These are phyloP conservation scores for Cladosporium sp. DNA, from an alignment of 2,329 filamentous ascomycete species.

Conservation along the genomic window DNA sequence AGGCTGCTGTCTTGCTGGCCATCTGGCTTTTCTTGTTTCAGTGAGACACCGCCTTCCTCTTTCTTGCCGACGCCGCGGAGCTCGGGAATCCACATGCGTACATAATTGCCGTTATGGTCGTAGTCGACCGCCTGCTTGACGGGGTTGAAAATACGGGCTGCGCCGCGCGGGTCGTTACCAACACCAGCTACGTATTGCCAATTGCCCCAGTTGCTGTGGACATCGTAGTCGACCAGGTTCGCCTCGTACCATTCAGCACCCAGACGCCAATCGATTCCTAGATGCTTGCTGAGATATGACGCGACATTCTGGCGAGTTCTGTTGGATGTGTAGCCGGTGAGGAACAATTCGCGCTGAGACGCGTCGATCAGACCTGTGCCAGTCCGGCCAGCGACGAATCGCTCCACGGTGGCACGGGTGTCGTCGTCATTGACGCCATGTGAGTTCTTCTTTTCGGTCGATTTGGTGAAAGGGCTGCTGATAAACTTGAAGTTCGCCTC, in stretches of 20 bases:
- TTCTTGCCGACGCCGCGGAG: slow-evolving; percentile 46
- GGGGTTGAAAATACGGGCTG: slow-evolving; percentile 73
- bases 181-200: slow-evolving; percentile 81
- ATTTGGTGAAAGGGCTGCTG: slow-evolving; percentile 28
- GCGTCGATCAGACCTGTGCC: slow-evolving; percentile 76
- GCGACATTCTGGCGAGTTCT: slow-evolving; percentile 73
- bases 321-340: slow-evolving; percentile 76
- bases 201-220: slow-evolving; percentile 73
- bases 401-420: slow-evolving; percentile 40
- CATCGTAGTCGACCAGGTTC: slow-evolving; percentile 70
- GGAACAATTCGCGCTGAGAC: slow-evolving; percentile 66
- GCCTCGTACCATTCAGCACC: slow-evolving; percentile 81
- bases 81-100: slow-evolving; percentile 70
- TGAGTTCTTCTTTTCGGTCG: slow-evolving; percentile 37
- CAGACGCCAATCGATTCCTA: slow-evolving; percentile 73
- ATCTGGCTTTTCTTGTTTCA: neutral
- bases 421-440: slow-evolving; percentile 42
- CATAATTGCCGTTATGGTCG: slow-evolving; percentile 64
- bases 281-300: slow-evolving; percentile 67
- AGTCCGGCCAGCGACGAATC: slow-evolving; percentile 64
- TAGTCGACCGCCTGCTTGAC: slow-evolving; percentile 79
- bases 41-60: neutral
- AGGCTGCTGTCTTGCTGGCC: slow-evolving; percentile 11
- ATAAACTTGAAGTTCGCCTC: slow-evolving; percentile 32
- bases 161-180: slow-evolving; percentile 70